phyloP scores from a whole-genome alignment of 306 rosid genomes.

The Sechiopsis laciniata region DNA sequence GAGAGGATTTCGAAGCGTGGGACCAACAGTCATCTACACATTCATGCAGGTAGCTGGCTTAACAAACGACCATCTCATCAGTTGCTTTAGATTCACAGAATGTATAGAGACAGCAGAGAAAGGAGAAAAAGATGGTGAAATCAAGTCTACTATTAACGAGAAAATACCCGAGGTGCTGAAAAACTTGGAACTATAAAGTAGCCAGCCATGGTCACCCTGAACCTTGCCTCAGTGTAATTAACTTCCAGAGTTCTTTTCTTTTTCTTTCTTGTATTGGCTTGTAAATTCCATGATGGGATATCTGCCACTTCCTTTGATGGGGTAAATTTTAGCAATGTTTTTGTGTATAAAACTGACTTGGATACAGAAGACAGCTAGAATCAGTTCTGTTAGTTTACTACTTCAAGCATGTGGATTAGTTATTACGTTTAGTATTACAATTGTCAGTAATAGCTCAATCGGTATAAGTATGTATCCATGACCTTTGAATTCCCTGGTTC shows the following conservation, averaged over 20 bases:
- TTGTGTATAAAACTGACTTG: conserved; percentile 19
- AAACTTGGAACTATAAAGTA: conserved; percentile 30
- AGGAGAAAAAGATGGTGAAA: conserved; percentile 32
- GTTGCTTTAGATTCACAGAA: conserved; percentile 71
- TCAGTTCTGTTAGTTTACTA: conserved; percentile 18
- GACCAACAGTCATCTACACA: conserved; percentile 57
- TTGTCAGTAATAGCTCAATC: too few relatives aligned
- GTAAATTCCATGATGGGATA: conserved; percentile 23
- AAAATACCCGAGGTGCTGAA: conserved; percentile 28
- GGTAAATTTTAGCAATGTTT: conserved; percentile 13
- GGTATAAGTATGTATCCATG: too few relatives aligned
- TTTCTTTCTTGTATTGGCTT: conserved; percentile 14
- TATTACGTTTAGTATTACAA: neutral
- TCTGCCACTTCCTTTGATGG: conserved; percentile 14
- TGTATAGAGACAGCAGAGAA: conserved; percentile 36
- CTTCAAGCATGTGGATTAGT: conserved; percentile 13
- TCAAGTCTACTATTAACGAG: conserved; percentile 32
- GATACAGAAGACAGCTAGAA: conserved; percentile 23
- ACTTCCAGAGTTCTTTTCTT: neutral
- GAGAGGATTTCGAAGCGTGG: conserved; percentile 71
- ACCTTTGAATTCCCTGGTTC: neutral
- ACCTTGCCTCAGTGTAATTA: conserved; percentile 20
- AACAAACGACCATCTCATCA: conserved; percentile 62
- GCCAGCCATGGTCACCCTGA: conserved; percentile 38
- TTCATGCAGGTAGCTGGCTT: conserved; percentile 78